These are phyloP conservation scores for Ambrosia hybrid DNA, from an alignment of 140 eudicot species.

Conservation along the genomic window DNA sequence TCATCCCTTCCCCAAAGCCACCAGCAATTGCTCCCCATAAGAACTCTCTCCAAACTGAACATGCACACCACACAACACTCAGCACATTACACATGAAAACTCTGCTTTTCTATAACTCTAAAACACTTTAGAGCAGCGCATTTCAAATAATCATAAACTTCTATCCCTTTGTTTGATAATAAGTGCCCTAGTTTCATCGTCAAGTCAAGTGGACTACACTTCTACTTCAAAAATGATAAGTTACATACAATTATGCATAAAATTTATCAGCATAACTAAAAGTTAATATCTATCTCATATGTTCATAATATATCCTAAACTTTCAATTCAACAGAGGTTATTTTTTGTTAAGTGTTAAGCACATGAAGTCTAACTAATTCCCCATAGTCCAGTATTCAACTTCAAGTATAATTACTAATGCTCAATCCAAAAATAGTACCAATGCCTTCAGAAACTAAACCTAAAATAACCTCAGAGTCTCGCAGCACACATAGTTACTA, in stretches of 20 bases:
- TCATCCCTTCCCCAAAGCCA: conserved; percentile 94
- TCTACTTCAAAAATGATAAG: conserved; percentile 10
- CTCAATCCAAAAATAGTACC: neutral
- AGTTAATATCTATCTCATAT: neutral
- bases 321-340: neutral
- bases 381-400: neutral
- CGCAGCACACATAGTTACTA: neutral
- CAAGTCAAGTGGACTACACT: neutral
- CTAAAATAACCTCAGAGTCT: neutral
- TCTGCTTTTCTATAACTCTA: neutral
- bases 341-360: neutral
- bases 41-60: conserved; percentile 88
- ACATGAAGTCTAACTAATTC: neutral
- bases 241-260: neutral
- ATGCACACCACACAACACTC: conserved; percentile 13
- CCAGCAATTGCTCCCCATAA: conserved; percentile 91
- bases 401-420: too few relatives aligned
- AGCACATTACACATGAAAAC: conserved; percentile 8
- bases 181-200: neutral
- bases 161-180: neutral
- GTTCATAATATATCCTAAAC: neutral
- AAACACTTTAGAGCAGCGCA: neutral
- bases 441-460: conserved; percentile 1
- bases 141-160: conserved; percentile 6
- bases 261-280: neutral